These are phyloP conservation scores for Neospermospora avenae DNA, from an alignment of 2,329 filamentous ascomycete genomes.

Conservation along the genomic window DNA sequence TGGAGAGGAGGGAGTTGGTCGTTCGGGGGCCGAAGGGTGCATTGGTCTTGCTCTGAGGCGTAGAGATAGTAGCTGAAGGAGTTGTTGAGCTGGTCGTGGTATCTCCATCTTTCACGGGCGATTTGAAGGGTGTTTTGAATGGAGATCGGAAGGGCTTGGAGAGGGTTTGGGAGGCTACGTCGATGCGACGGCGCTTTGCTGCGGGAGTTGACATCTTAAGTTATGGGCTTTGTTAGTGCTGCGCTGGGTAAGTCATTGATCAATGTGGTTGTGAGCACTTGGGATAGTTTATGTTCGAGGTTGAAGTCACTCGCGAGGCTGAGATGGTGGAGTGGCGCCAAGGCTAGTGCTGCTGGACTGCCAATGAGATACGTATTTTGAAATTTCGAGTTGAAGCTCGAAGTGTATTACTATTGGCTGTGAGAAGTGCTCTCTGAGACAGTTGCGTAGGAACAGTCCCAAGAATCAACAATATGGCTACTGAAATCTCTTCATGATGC, in stretches of 20 bases:
- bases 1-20: constrained; percentile 16
- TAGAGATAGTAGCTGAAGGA: background rate
- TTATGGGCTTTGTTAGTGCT: constrained; percentile 28
- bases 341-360: background rate
- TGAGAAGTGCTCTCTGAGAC: too few species aligned
- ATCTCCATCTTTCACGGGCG: constrained; percentile 17
- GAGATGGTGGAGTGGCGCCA: constrained; percentile 8
- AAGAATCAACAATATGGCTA: too few species aligned
- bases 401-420: too few species aligned
- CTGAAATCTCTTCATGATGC: too few species aligned
- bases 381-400: too few species aligned
- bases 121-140: constrained; percentile 46
- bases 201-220: constrained; percentile 46
- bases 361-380: too few species aligned
- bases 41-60: background rate
- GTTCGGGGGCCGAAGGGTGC: constrained; percentile 4
- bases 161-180: constrained; percentile 54
- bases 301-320: background rate
- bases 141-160: constrained; percentile 72
- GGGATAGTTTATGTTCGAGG: background rate
- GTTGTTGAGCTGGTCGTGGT: background rate
- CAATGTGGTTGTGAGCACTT: constrained; percentile 26
- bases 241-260: constrained; percentile 25
- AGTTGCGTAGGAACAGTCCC: too few species aligned
- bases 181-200: constrained; percentile 61